These are phyloP conservation scores for Groenewaldozyma auringiensis DNA, from an alignment of 1,139 yeast species.

Conservation along the genomic window DNA sequence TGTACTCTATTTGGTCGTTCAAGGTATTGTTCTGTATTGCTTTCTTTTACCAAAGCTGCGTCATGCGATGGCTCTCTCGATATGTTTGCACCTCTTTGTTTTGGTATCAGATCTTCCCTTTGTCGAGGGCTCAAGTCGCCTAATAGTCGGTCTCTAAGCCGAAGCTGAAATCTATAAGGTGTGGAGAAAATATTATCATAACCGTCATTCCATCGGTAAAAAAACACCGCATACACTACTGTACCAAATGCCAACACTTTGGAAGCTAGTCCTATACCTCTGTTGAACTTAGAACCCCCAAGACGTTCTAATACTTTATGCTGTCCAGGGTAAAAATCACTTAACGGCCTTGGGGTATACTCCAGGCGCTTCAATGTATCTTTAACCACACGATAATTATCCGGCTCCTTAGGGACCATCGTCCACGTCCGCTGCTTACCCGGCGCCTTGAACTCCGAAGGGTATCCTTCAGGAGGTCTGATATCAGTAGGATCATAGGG, in stretches of 20 bases:
- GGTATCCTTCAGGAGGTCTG: constrained; percentile 79
- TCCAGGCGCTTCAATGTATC: constrained; percentile 66
- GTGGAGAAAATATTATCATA: constrained; percentile 66
- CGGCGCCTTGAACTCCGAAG: constrained; percentile 53
- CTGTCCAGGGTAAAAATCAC: constrained; percentile 72
- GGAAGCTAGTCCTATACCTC: constrained; percentile 30
- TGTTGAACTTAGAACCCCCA: constrained; percentile 47
- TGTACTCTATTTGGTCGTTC: constrained; percentile 69
- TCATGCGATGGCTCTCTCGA: constrained; percentile 9
- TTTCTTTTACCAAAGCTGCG: constrained; percentile 4
- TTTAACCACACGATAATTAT: constrained; percentile 62
- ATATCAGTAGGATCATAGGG: constrained; percentile 74
- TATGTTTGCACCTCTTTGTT: constrained; percentile 28
- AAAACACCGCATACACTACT: constrained; percentile 46
- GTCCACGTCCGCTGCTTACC: constrained; percentile 40
- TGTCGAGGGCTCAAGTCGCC: constrained; percentile 53
- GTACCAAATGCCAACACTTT: constrained; percentile 20
- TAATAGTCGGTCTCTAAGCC: constrained; percentile 44
- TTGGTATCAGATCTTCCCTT: constrained; percentile 49
- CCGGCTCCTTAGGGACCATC: constrained; percentile 57
- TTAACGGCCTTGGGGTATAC: constrained; percentile 72
- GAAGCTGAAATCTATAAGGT: constrained; percentile 55
- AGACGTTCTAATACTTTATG: constrained; percentile 62
- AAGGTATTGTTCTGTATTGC: constrained; percentile 31
- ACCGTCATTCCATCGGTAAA: constrained; percentile 81